phyloP scores from a whole-genome alignment of 352 stramenopile genomes.

The Hyphochytrium catenoides region DNA sequence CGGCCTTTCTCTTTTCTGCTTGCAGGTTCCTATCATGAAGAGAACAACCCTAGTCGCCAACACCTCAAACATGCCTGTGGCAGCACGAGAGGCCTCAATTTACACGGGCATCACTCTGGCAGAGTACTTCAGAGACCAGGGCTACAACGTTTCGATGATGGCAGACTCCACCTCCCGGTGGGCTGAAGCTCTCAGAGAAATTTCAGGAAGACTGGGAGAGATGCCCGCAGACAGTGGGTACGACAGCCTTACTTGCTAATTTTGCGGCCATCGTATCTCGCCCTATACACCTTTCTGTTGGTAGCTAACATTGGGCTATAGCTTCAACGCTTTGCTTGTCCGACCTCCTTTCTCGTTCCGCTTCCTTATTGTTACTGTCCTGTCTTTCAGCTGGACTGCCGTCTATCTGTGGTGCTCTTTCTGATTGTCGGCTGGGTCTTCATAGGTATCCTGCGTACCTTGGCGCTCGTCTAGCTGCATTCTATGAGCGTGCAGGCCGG shows the following conservation, averaged over 20 bases:
- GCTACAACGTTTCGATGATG: constrained; percentile 99
- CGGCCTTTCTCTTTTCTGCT: no score
- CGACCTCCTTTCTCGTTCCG: no score
- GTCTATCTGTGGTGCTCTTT: no score
- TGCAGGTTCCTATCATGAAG: constrained; percentile 98
- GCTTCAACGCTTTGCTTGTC: no score
- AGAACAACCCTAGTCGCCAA: constrained; percentile 97
- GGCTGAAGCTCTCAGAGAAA: constrained; percentile 98
- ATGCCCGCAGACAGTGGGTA: constrained; percentile 95
- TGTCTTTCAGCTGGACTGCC: no score
- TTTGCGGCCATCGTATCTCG: no score
- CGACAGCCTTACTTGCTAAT: neutral
- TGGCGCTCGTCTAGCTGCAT: constrained; percentile 92
- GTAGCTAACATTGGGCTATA: no score
- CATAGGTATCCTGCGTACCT: constrained; percentile 89
- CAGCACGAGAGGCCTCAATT: constrained; percentile 96
- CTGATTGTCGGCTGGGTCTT: no score
- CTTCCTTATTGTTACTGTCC: no score
- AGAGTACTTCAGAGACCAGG: constrained; percentile 96
- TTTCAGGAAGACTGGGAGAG: constrained; percentile 96
- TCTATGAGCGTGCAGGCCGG: constrained; percentile 97
- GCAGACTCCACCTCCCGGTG: constrained; percentile 97
- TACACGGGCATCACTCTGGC: constrained; percentile 97
- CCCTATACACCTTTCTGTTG: neutral
- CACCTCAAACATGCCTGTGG: constrained; percentile 99